Percentiles rank a stretch among this genome's conserved stretches.
Evolutionary conservation across 2,329 filamentous ascomycete genomes (phyloP).

Genomic region (Claviceps lovelessii): DNA sequence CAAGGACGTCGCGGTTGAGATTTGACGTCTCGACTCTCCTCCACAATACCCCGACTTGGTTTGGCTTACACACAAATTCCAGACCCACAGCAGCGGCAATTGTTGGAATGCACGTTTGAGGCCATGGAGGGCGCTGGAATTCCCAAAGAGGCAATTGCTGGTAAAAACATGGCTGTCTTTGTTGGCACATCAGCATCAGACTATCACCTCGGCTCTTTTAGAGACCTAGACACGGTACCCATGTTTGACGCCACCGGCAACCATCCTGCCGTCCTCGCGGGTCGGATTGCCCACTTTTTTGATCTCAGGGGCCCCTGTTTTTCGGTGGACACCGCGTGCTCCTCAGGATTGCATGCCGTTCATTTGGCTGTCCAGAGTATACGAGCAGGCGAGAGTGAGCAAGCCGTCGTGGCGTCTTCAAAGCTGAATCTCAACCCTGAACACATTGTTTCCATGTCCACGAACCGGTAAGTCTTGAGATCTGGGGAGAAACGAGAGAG

Average conservation of each 20-base stretch:
- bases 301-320: slow-evolving; percentile 39
- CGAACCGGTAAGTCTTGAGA: background rate
- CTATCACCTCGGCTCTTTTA: slow-evolving; percentile 29
- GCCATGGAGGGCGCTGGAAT: slow-evolving; percentile 39
- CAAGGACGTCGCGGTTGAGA: background rate
- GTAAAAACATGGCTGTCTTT: slow-evolving; percentile 35
- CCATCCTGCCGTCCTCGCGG: slow-evolving; percentile 37
- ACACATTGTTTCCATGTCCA: slow-evolving; percentile 16
- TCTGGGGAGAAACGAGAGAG: background rate
- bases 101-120: slow-evolving; percentile 40
- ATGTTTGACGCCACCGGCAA: slow-evolving; percentile 38
- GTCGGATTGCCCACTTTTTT: slow-evolving; percentile 41
- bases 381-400: slow-evolving; percentile 28
- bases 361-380: slow-evolving; percentile 37
- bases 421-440: slow-evolving; percentile 34
- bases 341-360: slow-evolving; percentile 34
- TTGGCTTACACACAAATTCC: background rate
- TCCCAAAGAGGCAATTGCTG: slow-evolving; percentile 31
- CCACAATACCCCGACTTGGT: too few relatives aligned
- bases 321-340: slow-evolving; percentile 38
- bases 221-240: slow-evolving; percentile 31
- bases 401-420: slow-evolving; percentile 33
- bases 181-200: slow-evolving; percentile 33
- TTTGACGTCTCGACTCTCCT: too few relatives aligned
- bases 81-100: slow-evolving; percentile 39